Evolutionary conservation across 768 basidiomycete genomes (phyloP).

Genomic region (Suillus plorans): DNA sequence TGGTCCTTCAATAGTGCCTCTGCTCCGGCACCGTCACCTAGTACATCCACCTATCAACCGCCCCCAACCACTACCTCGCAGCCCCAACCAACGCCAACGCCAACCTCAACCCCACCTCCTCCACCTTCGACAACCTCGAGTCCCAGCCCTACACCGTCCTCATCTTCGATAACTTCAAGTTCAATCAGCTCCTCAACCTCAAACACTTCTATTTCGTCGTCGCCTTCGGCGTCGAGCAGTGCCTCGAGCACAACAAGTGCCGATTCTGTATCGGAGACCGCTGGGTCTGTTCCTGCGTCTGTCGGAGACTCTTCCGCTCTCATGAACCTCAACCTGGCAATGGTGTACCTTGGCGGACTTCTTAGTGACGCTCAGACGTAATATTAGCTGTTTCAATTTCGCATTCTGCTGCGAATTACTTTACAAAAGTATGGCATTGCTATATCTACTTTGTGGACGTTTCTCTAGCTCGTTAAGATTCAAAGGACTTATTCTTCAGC

Average conservation of each 20-base stretch:
- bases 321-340: constrained; percentile 13
- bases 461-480: constrained; percentile 9
- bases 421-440: constrained; percentile 19
- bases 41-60: constrained; percentile 19
- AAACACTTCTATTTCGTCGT: constrained; percentile 2
- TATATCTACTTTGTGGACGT: constrained; percentile 21
- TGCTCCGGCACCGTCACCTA: constrained; percentile 9
- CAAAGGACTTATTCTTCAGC: constrained; percentile 19
- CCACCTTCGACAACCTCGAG: constrained; percentile 8
- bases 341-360: constrained; percentile 21
- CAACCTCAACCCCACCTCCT: constrained; percentile 13
- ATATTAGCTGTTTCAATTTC: constrained; percentile 5
- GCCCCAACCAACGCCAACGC: constrained; percentile 5
- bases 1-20: constrained; percentile 48
- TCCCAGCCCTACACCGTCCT: constrained; percentile 16
- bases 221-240: constrained; percentile 1
- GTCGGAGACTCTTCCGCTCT: constrained; percentile 14
- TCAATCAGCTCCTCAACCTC: constrained; percentile 9
- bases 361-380: constrained; percentile 14
- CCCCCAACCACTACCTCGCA: constrained; percentile 20
- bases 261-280: constrained; percentile 10
- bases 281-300: constrained; percentile 11
- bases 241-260: constrained; percentile 25
- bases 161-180: background rate
- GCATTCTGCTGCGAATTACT: background rate